Base-by-base conservation (phyloP, 768 basidiomycete genomes). In the Suillus hirtellus region DNA sequence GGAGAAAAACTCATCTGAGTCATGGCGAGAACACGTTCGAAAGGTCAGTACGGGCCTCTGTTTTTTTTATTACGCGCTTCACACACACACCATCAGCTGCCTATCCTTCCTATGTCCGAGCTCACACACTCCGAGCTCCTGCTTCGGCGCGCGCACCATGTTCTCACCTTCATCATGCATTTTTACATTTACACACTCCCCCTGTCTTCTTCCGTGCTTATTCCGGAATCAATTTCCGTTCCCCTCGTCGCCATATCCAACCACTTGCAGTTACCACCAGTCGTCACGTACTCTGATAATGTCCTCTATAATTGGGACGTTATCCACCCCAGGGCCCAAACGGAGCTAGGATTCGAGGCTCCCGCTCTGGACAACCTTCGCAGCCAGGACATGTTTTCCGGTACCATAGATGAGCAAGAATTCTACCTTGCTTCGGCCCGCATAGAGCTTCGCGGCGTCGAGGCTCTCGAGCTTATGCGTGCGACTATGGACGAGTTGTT, bases 221-320 rank as follows among this genome's bases (percentile, higher is more conserved):
- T 98, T 49, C 95, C 95, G 6, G 75, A 81, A 0, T 77, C 87
- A 0, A 76, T 98, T 60, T 82, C 91, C 10, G 73, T 93, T 6
- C 95, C 96, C 1, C 83, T 94, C 40, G 80, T 95, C 21, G 81
- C 86, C 62, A 83, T 94, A 17, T 91, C 86, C 27, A 73, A 79
- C 0, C 77, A 88, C 52, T 85, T 97, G 11, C 87, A 90, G 61
- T 78, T 97, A 1, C 95, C 96, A 0, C 94, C 96, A 0, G 80
- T 96, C 46, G 81, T 95, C 63, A 97, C 95, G 4, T 97, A 95
- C 72, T 89, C 95, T 11, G 95, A 96, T 72, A 89, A 89, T 35
- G 95, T 97, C 9, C 83, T 97, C 34, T 97, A 95, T 77, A 96
- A 96, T 73, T 92, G 90, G 89, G 67, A 37, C 69, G 81, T 67